Conservation (phyloP, 805 yeast species). For the Yarrowia sp. region DNA sequence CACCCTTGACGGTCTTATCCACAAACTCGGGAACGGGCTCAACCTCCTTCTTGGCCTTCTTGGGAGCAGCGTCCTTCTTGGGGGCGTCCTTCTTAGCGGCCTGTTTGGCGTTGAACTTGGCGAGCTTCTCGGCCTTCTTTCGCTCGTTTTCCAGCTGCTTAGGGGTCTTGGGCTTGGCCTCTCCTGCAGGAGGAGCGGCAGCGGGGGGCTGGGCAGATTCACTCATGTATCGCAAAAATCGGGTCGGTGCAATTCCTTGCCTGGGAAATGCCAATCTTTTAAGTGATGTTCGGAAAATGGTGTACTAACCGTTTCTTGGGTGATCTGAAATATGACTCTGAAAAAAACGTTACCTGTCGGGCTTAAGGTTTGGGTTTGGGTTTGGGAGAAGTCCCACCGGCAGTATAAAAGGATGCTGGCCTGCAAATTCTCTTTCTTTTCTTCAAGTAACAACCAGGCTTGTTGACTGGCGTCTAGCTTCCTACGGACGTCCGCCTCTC, state of each 20-base stretch:
- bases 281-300: constrained; percentile 20
- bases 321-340: neutral
- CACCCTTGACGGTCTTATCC: constrained; percentile 83
- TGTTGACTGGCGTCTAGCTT: constrained; percentile 19
- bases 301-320: neutral
- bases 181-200: constrained; percentile 28
- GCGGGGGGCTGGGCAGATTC: constrained; percentile 4
- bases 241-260: constrained; percentile 2
- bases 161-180: constrained; percentile 59
- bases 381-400: neutral
- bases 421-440: neutral
- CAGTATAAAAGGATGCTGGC: neutral
- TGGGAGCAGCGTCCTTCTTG: constrained; percentile 43
- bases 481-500: constrained; percentile 24
- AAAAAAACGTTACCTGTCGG: neutral
- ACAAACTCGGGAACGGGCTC: constrained; percentile 81
- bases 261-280: constrained; percentile 11
- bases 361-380: constrained; percentile 2
- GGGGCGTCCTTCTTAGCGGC: constrained; percentile 39
- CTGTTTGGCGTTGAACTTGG: constrained; percentile 77
- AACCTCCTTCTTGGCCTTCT: constrained; percentile 64
- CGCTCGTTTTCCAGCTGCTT: constrained; percentile 84
- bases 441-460: constrained; percentile 27
- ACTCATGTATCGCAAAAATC: constrained; percentile 19
- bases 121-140: constrained; percentile 82